These are phyloP conservation scores for Boletus coccyginus DNA, from an alignment of 768 basidiomycete genomes.

Conservation along the genomic window DNA sequence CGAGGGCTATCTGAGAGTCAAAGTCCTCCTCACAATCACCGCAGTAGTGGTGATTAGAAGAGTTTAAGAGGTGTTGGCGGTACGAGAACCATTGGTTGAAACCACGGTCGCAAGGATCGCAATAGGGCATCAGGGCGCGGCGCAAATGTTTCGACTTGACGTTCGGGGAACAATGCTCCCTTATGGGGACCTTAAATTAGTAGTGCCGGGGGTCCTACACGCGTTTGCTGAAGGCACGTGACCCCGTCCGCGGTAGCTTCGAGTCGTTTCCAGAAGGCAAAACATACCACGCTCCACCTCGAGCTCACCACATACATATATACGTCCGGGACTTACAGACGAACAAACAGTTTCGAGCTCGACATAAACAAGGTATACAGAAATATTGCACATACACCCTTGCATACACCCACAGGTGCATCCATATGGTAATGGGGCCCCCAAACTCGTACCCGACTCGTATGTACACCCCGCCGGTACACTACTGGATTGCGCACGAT, in stretches of 20 bases:
- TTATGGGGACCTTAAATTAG: not conserved
- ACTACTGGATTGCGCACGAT: constrained; percentile 36
- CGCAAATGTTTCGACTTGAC: too few species aligned
- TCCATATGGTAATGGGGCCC: too few species aligned
- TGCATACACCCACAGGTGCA: constrained; percentile 31
- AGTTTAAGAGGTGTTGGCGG: constrained; percentile 36
- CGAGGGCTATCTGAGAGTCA: constrained; percentile 33
- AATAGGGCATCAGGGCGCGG: constrained; percentile 26
- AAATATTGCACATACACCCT: too few species aligned
- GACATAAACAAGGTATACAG: too few species aligned
- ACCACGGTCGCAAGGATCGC: constrained; percentile 38
- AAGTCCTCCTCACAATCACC: constrained; percentile 48
- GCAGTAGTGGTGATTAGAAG: constrained; percentile 44
- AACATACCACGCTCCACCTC: too few species aligned
- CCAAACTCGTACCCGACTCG: too few species aligned
- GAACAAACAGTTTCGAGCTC: too few species aligned
- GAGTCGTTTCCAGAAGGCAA: too few species aligned
- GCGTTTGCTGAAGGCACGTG: constrained; percentile 29
- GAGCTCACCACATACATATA: too few species aligned
- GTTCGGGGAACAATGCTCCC: too few species aligned
- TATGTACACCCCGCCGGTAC: too few species aligned
- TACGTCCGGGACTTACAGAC: constrained; percentile 80
- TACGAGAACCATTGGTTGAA: constrained; percentile 33
- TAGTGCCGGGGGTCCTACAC: constrained; percentile 28
- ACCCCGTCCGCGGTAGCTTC: too few species aligned